Conservation (phyloP, 495 filamentous ascomycete species). For the Podospora pseudocomata region DNA sequence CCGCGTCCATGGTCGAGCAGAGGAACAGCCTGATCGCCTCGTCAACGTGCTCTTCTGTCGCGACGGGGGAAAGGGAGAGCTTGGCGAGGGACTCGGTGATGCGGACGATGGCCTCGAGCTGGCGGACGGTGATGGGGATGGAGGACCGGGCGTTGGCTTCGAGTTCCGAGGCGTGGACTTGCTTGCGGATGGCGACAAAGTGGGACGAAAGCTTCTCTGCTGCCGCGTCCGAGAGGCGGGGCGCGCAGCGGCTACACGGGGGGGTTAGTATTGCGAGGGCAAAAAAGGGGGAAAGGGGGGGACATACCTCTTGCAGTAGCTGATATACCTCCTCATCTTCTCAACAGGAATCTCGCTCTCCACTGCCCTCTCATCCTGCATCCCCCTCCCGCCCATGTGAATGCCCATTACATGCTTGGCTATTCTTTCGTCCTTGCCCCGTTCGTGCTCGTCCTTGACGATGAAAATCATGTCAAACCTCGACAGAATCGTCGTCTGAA, state of each 20-base stretch:
- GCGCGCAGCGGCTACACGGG: slow-evolving; percentile 71
- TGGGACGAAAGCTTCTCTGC: slow-evolving; percentile 96
- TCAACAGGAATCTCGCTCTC: slow-evolving; percentile 88
- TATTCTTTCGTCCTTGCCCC: slow-evolving; percentile 84
- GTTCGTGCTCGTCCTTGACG: slow-evolving; percentile 91
- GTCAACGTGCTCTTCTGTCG: slow-evolving; percentile 88
- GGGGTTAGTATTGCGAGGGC: slow-evolving; percentile 34
- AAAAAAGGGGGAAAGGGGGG: not conserved
- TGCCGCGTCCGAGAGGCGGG: slow-evolving; percentile 85
- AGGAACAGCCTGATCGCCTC: slow-evolving; percentile 98
- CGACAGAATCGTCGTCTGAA: slow-evolving; percentile 97
- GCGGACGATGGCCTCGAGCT: slow-evolving; percentile 94
- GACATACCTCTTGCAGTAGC: slow-evolving; percentile 89
- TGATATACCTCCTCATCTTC: slow-evolving; percentile 97
- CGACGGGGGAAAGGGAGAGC: slow-evolving; percentile 75
- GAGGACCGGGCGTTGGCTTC: slow-evolving; percentile 81
- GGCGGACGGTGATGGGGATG: slow-evolving; percentile 96
- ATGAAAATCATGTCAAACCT: slow-evolving; percentile 99
- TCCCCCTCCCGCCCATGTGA: slow-evolving; percentile 85
- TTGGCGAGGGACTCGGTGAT: slow-evolving; percentile 97
- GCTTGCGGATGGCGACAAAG: slow-evolving; percentile 93
- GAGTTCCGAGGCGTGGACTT: slow-evolving; percentile 86
- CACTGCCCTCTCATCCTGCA: slow-evolving; percentile 64
- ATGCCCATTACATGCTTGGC: slow-evolving; percentile 97
- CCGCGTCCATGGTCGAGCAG: slow-evolving; percentile 95